phyloP scores from a whole-genome alignment of 345 rosid genomes.

The Eucalyptus microcorys region DNA sequence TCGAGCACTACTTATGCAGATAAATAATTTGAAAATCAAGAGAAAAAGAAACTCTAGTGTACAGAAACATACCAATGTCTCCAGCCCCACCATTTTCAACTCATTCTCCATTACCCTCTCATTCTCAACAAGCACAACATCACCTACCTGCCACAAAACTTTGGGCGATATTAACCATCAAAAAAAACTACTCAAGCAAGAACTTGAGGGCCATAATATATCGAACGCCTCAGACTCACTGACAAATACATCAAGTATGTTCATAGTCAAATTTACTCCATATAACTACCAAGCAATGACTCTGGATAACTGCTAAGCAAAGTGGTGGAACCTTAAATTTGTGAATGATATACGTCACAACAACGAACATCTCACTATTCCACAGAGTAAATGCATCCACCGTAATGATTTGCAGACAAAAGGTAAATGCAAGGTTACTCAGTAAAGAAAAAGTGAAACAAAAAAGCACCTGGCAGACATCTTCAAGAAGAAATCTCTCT shows the following conservation, averaged over 20 bases:
- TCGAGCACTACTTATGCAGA: not conserved
- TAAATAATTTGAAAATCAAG: not conserved
- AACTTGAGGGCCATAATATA: not conserved
- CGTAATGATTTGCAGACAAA: not conserved
- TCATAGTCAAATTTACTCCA: not conserved
- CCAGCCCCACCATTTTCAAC: conserved; percentile 63
- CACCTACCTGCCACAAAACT: conserved; percentile 48
- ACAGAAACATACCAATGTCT: conserved; percentile 51
- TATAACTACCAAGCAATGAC: not conserved
- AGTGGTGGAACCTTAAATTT: not conserved
- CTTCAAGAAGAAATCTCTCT: conserved; percentile 62
- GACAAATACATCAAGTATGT: not conserved
- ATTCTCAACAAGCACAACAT: conserved; percentile 69
- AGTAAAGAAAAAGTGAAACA: not conserved
- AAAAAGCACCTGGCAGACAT: conserved; percentile 36
- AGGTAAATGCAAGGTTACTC: not conserved
- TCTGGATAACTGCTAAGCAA: not conserved
- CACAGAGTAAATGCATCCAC: not conserved
- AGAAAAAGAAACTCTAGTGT: not conserved
- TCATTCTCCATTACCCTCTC: conserved; percentile 51
- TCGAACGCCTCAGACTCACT: not conserved
- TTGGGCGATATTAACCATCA: not conserved
- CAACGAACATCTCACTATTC: not conserved
- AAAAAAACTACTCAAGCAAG: not conserved
- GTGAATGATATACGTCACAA: not conserved